Evolutionary conservation across 768 basidiomycete species (phyloP).

Genomic region (Rhodotorula sphaerocarpa): DNA sequence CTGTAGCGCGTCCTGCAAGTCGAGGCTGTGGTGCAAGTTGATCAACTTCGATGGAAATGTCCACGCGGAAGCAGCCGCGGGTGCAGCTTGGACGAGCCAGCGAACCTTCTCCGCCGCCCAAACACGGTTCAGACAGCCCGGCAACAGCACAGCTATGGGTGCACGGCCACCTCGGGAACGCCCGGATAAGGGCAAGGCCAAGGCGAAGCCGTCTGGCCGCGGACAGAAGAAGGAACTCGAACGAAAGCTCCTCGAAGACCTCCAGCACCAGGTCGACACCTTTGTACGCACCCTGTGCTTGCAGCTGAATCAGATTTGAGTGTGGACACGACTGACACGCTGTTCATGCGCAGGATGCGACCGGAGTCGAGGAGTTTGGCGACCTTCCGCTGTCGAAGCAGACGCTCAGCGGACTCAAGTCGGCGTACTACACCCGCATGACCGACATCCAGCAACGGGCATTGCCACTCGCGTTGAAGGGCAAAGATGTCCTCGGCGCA

Average conservation of each 20-base stretch:
- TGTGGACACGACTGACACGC: too few relatives aligned
- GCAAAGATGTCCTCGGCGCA: conserved; percentile 60
- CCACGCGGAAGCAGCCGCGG: too few relatives aligned
- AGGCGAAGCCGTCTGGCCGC: background rate
- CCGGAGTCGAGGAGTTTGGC: conserved; percentile 54
- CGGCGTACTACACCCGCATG: conserved; percentile 29
- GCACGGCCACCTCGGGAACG: background rate
- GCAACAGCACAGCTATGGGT: too few relatives aligned
- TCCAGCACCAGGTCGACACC: conserved; percentile 41
- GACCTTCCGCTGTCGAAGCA: conserved; percentile 69
- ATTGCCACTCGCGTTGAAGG: conserved; percentile 56
- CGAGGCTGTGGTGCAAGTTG: too few relatives aligned
- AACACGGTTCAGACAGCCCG: too few relatives aligned
- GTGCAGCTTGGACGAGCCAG: too few relatives aligned
- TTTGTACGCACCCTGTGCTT: conserved; percentile 39
- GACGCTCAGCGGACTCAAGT: conserved; percentile 60
- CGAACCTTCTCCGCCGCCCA: too few relatives aligned
- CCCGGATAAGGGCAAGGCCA: background rate
- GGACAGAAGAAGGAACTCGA: conserved; percentile 36
- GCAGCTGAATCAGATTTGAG: background rate
- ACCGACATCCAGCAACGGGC: conserved; percentile 54
- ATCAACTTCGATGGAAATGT: too few relatives aligned
- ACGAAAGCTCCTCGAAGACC: conserved; percentile 41
- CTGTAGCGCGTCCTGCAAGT: too few relatives aligned
- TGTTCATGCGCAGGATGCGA: conserved; percentile 55